Evolutionary conservation across 2,329 filamentous ascomycete genomes (phyloP).

Genomic region (Colletotrichum sp.): DNA sequence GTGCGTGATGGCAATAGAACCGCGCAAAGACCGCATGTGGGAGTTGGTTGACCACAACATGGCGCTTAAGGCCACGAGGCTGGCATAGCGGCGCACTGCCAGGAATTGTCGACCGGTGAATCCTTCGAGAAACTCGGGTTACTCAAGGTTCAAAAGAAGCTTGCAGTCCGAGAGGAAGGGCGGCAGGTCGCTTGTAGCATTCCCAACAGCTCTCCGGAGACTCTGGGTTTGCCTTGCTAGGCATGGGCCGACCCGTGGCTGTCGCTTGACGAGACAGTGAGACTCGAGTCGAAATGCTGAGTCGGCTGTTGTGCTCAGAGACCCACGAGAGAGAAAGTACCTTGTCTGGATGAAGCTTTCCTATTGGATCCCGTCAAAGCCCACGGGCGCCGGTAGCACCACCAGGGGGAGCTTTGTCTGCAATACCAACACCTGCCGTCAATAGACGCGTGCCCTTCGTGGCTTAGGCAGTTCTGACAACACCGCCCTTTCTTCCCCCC

Average conservation of each 20-base stretch:
- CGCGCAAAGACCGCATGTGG: neutral
- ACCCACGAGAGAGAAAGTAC: neutral
- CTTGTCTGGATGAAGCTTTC: neutral
- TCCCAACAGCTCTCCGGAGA: neutral
- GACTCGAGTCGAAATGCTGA: neutral
- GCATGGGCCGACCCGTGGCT: neutral
- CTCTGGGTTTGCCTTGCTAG: neutral
- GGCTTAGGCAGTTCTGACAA: neutral
- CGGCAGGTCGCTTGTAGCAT: neutral
- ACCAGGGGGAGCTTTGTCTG: neutral
- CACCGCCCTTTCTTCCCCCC: neutral
- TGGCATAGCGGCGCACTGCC: neutral
- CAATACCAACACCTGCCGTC: neutral
- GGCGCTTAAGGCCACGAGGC: neutral
- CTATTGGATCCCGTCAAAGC: neutral
- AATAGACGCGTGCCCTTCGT: neutral
- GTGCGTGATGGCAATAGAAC: neutral
- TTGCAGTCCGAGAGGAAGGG: neutral
- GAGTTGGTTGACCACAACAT: neutral
- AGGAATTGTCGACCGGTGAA: neutral
- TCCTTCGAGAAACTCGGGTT: neutral
- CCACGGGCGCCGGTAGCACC: neutral
- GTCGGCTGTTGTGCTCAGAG: neutral
- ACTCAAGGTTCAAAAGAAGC: neutral
- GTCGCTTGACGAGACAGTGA: constrained; percentile 8